phyloP scores from a whole-genome alignment of 2,329 filamentous ascomycete genomes.

The Aplosporella prunicola region DNA sequence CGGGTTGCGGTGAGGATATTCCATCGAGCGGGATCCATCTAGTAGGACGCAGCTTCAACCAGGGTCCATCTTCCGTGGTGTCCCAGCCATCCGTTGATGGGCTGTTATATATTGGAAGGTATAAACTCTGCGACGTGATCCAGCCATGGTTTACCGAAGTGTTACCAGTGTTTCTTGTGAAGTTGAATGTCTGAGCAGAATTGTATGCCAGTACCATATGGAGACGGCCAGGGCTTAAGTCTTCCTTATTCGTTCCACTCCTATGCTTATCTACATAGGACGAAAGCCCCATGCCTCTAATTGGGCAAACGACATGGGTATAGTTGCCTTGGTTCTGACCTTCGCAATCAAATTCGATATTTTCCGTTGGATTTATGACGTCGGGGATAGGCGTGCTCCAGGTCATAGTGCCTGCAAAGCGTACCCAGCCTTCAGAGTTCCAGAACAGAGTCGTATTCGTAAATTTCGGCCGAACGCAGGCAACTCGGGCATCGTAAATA shows the following conservation, averaged over 20 bases:
- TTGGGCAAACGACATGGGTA: too few relatives aligned
- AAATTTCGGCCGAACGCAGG: slow-evolving; percentile 1
- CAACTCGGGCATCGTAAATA: neutral
- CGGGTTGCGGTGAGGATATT: neutral
- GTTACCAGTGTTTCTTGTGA: neutral
- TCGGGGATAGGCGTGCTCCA: neutral
- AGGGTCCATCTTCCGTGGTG: neutral
- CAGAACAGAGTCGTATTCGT: neutral
- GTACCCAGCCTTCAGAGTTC: neutral
- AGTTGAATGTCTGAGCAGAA: neutral
- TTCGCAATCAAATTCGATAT: neutral
- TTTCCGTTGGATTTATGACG: neutral
- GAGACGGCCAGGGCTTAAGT: too few relatives aligned
- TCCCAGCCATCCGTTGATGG: neutral
- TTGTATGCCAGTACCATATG: too few relatives aligned
- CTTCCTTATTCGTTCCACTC: too few relatives aligned
- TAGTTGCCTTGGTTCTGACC: too few relatives aligned
- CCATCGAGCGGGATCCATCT: neutral
- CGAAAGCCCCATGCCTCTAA: neutral
- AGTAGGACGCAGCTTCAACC: neutral
- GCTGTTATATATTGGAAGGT: neutral
- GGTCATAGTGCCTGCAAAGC: neutral
- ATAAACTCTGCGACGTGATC: too few relatives aligned
- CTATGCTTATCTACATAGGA: slow-evolving; percentile 1
- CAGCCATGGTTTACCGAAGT: too few relatives aligned